A percentile compares a stretch with the other conserved stretches of the same genome.
phyloP scores from a whole-genome alignment of 78 protist species.

The Cavenderia fasciculata region DNA sequence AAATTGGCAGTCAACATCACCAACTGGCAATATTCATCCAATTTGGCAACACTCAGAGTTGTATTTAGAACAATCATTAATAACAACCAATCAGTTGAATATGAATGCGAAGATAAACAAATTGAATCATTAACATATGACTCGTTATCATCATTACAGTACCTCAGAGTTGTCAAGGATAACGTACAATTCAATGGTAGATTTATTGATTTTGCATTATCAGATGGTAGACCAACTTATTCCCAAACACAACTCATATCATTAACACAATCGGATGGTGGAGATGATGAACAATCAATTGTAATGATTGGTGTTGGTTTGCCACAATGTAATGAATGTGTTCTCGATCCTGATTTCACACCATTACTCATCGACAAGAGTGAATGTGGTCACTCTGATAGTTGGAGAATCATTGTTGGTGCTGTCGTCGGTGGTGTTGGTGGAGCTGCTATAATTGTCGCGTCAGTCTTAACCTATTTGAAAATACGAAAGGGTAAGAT shows the following conservation, averaged over 20 bases:
- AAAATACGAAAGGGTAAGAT: no score
- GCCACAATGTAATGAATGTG: not conserved
- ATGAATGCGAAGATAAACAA: no score
- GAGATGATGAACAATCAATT: not conserved
- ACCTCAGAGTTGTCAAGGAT: conserved; percentile 7
- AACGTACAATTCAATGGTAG: conserved; percentile 15
- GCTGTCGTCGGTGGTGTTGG: not conserved
- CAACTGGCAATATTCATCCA: no score
- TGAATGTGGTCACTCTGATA: not conserved
- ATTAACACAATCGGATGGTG: not conserved
- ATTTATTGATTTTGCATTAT: conserved; percentile 12
- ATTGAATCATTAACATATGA: no score
- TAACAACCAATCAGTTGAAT: no score
- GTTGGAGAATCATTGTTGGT: not conserved
- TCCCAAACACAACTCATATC: not conserved
- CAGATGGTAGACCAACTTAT: conserved; percentile 14
- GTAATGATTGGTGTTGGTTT: not conserved
- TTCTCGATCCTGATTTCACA: conserved; percentile 10
- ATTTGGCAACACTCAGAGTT: no score
- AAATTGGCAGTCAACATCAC: no score
- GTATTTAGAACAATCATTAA: no score
- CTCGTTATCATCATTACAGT: not conserved
- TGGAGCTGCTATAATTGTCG: no score
- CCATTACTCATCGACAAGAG: not conserved
- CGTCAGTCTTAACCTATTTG: no score